phyloP scores from a whole-genome alignment of 306 rosid species.

The Sicyos baderoa region DNA sequence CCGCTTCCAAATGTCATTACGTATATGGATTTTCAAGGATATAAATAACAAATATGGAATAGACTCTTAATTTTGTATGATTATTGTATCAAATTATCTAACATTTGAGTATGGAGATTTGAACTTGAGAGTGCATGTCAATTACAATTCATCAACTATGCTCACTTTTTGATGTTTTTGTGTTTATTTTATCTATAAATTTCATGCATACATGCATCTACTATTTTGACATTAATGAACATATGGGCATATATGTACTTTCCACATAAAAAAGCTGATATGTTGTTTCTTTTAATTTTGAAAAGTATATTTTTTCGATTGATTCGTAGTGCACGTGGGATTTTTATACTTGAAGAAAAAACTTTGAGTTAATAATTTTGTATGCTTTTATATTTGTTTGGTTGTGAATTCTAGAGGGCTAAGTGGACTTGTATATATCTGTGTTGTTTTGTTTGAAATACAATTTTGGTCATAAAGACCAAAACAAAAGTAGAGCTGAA shows the following conservation, averaged over 20 bases:
- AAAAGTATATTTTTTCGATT: background rate
- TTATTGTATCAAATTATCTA: no score
- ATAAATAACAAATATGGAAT: background rate
- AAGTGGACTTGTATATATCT: background rate
- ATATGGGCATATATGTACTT: background rate
- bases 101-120: no score
- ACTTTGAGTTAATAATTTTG: background rate
- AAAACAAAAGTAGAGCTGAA: background rate
- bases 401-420: background rate
- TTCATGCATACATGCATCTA: background rate
- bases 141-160: no score
- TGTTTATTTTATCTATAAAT: background rate
- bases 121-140: no score
- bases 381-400: constrained; percentile 10
- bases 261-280: background rate
- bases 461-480: background rate
- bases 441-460: background rate
- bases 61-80: background rate
- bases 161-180: background rate
- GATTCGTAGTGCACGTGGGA: background rate
- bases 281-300: background rate
- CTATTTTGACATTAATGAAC: background rate
- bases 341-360: background rate
- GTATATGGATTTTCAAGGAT: background rate
- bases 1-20: background rate